Evolutionary conservation across 106 monocot genomes (phyloP), one percentile per base, ranked within the genome.

Genomic region (Dioscorea alata): DNA sequence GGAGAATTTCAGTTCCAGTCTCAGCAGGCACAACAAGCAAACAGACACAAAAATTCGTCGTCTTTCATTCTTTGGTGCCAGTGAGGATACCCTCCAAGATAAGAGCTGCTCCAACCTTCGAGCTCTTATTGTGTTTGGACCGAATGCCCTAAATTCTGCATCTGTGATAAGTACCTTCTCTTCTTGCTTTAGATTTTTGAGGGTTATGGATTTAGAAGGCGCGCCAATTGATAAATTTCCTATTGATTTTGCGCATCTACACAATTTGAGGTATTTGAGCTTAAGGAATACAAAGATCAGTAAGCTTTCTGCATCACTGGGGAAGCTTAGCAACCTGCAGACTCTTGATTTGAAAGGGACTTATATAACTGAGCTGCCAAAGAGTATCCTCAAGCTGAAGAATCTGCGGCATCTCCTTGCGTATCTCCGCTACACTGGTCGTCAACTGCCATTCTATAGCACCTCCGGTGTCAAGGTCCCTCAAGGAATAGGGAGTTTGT

Each of bases 281-380:
- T 63, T 81, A 52, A 71, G 75, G 52, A 75, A 75, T 23, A 81
- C 81, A 6, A 68, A 51, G 22, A 57, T 81, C 8, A 71, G 18
- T 4, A 25, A 61, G 35, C 71, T 81, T 8, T 61, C 81, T 6
- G 68, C 57, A 49, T 76, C 81, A n/a, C 10, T 76, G 22, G 63
- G 72, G 49, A 75, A 76, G 57, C 61, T 81, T 22, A 52, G 23
- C 13, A 67, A 81, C 66, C 49, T 81, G 60, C 53, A 81, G 56
- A 81, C 81, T 4, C n/a, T 76, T 33, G 76, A 81, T 54, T 63
- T 81, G 13, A 81, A 76, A 62, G 71, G 81, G 6, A 81, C 76
- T 6, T 49, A 72, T 67, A 71, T 81, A 32, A 25, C 42, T 16
- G 49, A 76, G 23, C 57, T 81, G 12, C 81, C 81, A 12, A 61